phyloP scores from a whole-genome alignment of 1,139 yeast species.

The Zhuliangozyma parablackwelliae region DNA sequence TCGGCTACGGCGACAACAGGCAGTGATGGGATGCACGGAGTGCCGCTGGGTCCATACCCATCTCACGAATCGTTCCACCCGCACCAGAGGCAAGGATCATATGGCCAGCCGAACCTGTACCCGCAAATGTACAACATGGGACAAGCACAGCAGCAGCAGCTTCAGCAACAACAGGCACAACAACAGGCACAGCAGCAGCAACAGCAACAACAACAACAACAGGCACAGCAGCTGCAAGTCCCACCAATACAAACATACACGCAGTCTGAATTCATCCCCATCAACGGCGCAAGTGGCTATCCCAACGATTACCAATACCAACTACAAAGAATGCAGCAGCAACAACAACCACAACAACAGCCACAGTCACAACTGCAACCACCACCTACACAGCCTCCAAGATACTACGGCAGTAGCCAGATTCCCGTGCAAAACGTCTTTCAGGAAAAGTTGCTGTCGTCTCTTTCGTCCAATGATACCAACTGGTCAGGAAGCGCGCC shows the following conservation, averaged over 20 bases:
- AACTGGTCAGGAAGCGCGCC: conserved; percentile 30
- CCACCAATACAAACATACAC: conserved; percentile 19
- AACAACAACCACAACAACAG: conserved; percentile 9
- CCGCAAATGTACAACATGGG: conserved; percentile 7
- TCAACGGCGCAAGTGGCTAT: conserved; percentile 6
- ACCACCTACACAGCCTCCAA: too few species aligned
- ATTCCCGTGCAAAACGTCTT: conserved; percentile 6
- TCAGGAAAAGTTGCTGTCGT: conserved; percentile 18
- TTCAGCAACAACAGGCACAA: background rate
- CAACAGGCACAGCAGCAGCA: conserved; percentile 14
- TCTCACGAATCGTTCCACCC: too few species aligned
- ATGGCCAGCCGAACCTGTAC: conserved; percentile 3
- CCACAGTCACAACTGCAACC: too few species aligned
- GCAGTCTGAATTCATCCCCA: conserved; percentile 24
- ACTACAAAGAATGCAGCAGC: conserved; percentile 19
- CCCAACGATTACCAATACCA: conserved; percentile 22
- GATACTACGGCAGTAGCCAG: conserved; percentile 3
- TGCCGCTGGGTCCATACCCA: too few species aligned
- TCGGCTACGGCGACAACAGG: conserved; percentile 6
- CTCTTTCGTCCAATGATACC: conserved; percentile 45
- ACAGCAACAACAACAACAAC: conserved; percentile 8
- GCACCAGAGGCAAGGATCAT: too few species aligned
- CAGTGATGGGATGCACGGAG: conserved; percentile 11
- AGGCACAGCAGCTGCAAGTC: conserved; percentile 12
- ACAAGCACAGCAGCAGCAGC: conserved; percentile 2